phyloP scores from a whole-genome alignment of 306 rosid species.

The Cicer cuneatum region DNA sequence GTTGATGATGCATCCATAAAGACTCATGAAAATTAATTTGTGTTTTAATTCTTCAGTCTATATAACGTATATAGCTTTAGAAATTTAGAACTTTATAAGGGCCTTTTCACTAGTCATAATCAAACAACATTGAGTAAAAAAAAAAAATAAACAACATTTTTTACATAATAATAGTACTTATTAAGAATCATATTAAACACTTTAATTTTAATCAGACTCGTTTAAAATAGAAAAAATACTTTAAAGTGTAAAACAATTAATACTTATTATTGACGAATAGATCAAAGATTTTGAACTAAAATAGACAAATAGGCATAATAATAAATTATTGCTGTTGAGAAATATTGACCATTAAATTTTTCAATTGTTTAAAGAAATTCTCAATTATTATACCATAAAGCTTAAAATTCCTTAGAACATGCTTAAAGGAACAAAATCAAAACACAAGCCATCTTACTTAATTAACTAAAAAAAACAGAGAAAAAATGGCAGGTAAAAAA shows the following conservation, averaged over 20 bases:
- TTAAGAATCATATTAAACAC: not conserved
- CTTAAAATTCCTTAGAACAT: constrained; percentile 15
- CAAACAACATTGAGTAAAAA: not conserved
- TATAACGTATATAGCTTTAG: not conserved
- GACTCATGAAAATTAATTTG: not conserved
- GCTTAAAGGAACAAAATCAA: not conserved
- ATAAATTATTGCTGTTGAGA: no score
- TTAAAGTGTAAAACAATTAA: not conserved
- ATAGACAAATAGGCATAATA: no score
- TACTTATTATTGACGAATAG: not conserved
- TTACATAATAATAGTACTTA: not conserved
- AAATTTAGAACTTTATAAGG: not conserved
- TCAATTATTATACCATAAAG: not conserved
- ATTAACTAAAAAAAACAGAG: not conserved
- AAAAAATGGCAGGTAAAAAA: not conserved
- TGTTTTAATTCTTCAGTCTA: constrained; percentile 8
- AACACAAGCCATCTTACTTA: not conserved
- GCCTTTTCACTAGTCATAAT: constrained; percentile 1
- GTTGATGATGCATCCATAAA: not conserved
- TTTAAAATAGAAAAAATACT: constrained; percentile 4
- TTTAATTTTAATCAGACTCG: not conserved
- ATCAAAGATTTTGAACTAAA: not conserved
- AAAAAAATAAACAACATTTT: no score
- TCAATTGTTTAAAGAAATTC: not conserved
- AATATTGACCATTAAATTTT: no score